Percentiles rank a stretch among this genome's conserved stretches.
Evolutionary conservation across 179 eudicot species (phyloP).

Genomic region (Nepenthes alata): DNA sequence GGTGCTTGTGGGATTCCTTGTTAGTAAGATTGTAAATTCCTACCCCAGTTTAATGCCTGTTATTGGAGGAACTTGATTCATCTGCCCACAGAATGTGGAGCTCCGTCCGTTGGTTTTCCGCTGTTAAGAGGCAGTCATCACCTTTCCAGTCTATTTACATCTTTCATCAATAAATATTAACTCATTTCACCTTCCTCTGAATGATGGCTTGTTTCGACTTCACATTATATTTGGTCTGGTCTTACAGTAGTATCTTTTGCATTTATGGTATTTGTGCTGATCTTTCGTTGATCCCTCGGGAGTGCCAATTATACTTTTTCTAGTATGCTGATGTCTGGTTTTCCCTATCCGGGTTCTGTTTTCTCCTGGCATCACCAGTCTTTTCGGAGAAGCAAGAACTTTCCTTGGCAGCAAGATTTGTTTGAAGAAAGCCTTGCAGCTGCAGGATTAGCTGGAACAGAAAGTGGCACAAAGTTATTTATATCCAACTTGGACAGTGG

Average conservation of each 20-base stretch:
- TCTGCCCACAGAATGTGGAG: not conserved
- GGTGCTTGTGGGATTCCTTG: conserved; percentile 29
- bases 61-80: conserved; percentile 28
- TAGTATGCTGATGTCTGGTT: conserved; percentile 54
- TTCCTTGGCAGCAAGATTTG: conserved; percentile 77
- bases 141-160: conserved; percentile 21
- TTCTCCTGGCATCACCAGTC: conserved; percentile 63
- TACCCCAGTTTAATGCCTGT: not conserved
- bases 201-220: conserved; percentile 29
- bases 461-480: conserved; percentile 55
- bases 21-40: conserved; percentile 13
- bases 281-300: conserved; percentile 33
- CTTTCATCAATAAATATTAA: conserved; percentile 5
- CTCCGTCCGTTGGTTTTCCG: conserved; percentile 21
- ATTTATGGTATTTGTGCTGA: conserved; percentile 24
- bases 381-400: conserved; percentile 57
- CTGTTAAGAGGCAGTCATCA: conserved; percentile 25
- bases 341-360: conserved; percentile 39
- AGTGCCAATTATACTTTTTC: conserved; percentile 33
- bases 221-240: conserved; percentile 27
- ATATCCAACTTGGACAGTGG: conserved; percentile 77
- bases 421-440: conserved; percentile 86
- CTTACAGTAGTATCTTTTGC: conserved; percentile 20
- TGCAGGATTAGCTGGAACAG: conserved; percentile 55
- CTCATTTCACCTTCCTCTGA: conserved; percentile 21